A percentile compares a stretch with the other conserved stretches of the same genome.
phyloP scores from a whole-genome alignment of 768 basidiomycete species.

The Rossbeevera mucosa region DNA sequence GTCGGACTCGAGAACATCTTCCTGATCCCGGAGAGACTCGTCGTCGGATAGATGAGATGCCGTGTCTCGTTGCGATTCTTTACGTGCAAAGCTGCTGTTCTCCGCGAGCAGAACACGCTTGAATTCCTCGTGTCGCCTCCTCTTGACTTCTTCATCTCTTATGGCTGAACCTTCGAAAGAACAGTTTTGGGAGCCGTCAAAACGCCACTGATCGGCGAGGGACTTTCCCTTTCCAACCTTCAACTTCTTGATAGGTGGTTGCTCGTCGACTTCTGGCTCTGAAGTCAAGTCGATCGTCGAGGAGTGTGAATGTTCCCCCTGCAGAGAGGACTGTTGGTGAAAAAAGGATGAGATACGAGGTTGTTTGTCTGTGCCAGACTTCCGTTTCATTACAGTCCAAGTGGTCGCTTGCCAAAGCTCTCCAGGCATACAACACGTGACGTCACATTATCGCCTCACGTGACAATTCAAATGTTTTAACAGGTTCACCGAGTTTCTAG shows the following conservation, averaged over 20 bases:
- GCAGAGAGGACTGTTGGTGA: slow-evolving; percentile 12
- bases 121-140: slow-evolving; percentile 43
- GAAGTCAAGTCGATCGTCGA: slow-evolving; percentile 52
- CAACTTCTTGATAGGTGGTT: slow-evolving; percentile 28
- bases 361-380: slow-evolving; percentile 24
- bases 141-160: slow-evolving; percentile 42
- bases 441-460: slow-evolving; percentile 22
- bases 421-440: slow-evolving; percentile 21
- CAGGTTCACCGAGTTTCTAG: neutral
- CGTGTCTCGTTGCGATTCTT: slow-evolving; percentile 4
- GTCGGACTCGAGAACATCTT: slow-evolving; percentile 30
- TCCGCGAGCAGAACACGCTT: slow-evolving; percentile 50
- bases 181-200: slow-evolving; percentile 26
- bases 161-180: neutral
- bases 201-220: slow-evolving; percentile 42
- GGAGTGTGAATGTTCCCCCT: slow-evolving; percentile 29
- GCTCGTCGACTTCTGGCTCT: slow-evolving; percentile 29
- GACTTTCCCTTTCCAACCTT: slow-evolving; percentile 20
- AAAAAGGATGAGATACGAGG: slow-evolving; percentile 43
- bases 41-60: slow-evolving; percentile 18
- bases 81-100: slow-evolving; percentile 36
- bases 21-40: slow-evolving; percentile 23
- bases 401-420: neutral
- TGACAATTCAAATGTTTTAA: slow-evolving; percentile 13
- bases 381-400: slow-evolving; percentile 18